These are phyloP conservation scores for Gigaspora rosea DNA, from an alignment of 192 early-diverging fungal genomes.

Conservation along the genomic window DNA sequence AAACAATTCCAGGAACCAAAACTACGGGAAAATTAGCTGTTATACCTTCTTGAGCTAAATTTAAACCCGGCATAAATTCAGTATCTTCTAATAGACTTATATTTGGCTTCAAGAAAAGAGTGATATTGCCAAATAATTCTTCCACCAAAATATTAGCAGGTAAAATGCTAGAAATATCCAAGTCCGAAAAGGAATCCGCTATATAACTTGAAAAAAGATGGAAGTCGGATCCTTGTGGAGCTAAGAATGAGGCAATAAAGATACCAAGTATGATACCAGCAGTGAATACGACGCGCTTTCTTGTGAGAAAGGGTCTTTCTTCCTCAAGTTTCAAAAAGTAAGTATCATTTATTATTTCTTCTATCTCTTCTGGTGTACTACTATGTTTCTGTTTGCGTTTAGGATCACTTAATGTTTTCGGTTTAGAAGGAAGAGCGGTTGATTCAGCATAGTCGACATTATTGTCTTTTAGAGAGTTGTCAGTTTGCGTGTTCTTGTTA, in stretches of 20 bases:
- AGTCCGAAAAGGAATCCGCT: conserved; percentile 49
- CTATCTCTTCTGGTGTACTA: conserved; percentile 1
- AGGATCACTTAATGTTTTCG: not conserved
- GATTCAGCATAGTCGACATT: no score
- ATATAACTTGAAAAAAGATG: conserved; percentile 41
- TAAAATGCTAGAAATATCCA: conserved; percentile 65
- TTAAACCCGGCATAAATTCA: conserved; percentile 53
- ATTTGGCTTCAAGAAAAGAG: conserved; percentile 51
- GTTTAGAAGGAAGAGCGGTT: no score
- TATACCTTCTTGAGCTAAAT: conserved; percentile 35
- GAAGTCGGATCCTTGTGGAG: conserved; percentile 52
- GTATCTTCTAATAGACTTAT: conserved; percentile 43
- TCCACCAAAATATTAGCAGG: conserved; percentile 68
- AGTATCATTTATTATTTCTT: conserved; percentile 20
- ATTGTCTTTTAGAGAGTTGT: no score
- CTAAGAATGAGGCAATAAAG: conserved; percentile 54
- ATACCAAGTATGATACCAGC: conserved; percentile 63
- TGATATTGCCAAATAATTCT: conserved; percentile 70
- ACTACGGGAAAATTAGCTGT: conserved; percentile 57
- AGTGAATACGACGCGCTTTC: conserved; percentile 49
- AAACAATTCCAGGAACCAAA: conserved; percentile 86
- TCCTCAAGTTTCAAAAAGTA: conserved; percentile 32
- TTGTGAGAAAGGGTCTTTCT: conserved; percentile 32
- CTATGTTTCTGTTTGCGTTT: not conserved
- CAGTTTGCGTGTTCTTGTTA: no score